phyloP scores from a whole-genome alignment of 2,329 filamentous ascomycete species.

The Aspergillus sp. region DNA sequence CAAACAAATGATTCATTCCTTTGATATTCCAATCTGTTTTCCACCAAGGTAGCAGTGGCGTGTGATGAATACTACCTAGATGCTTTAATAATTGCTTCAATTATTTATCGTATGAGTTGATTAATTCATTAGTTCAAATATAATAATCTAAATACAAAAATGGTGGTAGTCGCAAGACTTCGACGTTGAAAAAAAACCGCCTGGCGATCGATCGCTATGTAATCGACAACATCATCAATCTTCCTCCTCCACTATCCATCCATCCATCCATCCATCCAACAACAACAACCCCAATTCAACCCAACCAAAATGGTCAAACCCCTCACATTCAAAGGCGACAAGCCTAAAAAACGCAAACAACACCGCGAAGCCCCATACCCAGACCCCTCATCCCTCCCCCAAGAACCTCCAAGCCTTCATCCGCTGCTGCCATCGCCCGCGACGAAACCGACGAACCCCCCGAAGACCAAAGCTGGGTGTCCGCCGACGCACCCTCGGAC shows the following conservation, averaged over 20 bases:
- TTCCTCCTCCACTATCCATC: not conserved
- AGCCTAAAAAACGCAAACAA: constrained; percentile 80
- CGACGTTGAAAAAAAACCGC: too few species aligned
- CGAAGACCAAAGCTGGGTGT: constrained; percentile 86
- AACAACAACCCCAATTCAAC: not conserved
- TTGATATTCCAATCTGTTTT: too few species aligned
- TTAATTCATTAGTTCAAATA: not conserved
- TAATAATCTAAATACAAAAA: not conserved
- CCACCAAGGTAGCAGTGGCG: too few species aligned
- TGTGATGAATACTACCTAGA: too few species aligned
- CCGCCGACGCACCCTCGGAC: constrained; percentile 69
- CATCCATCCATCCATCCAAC: not conserved
- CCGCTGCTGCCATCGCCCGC: constrained; percentile 11
- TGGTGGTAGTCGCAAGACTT: too few species aligned
- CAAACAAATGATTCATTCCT: too few species aligned
- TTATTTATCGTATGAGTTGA: not conserved
- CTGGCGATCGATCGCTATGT: too few species aligned
- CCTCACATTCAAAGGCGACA: constrained; percentile 94
- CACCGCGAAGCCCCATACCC: constrained; percentile 51
- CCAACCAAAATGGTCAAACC: constrained; percentile 60
- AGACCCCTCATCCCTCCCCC: constrained; percentile 23
- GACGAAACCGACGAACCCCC: constrained; percentile 38
- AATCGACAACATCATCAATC: too few species aligned
- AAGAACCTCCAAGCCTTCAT: constrained; percentile 20
- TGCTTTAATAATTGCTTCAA: too few species aligned